Base-by-base conservation (phyloP, 176 grass and related monocot genomes). In the Rhynchospora pubera region DNA sequence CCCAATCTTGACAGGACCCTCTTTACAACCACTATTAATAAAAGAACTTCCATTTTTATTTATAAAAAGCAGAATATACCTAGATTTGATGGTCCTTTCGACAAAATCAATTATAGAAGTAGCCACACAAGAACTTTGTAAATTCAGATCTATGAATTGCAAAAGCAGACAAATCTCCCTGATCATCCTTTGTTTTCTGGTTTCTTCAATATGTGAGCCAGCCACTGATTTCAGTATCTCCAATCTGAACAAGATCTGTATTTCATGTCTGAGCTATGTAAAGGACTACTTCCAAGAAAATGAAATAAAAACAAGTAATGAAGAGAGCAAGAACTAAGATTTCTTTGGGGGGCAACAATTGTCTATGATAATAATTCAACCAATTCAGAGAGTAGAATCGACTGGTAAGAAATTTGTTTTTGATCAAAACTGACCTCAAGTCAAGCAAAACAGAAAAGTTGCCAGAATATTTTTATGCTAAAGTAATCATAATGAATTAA, bases 181-280 rank as follows among this genome's bases (percentile, higher is more conserved):
- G 84, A 96, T 84, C 84, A 93, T 93, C 85, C 94, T 95, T 78
- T 93, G 97, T 72, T 91, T 99, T 32, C 69, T 70, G 78, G 85
- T 84, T 83, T 96, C 93, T 76, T 86, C 91, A 42, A 90, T 85
- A 26, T 72, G 85, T 80, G 86, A 60, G 6, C 87, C 82, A n/a
- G 89, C 48, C 75, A 82, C 84, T 65, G 89, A 95, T 64, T 82
- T 77, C 46, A 99, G 88, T 80, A 99, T 87, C 87, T 99, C 97
- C 97, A 99, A 91, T 69, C 97, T 94, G 83, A 93, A 88, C 21
- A 93, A 87, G 52, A 99, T 95, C 83, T 99, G 97, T 78, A 91
- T 44, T 47, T 96, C 97, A 91, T 95, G 89, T 15, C 93, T 99
- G 87, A 64, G 79, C 57, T 73, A 83, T 82, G 79, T 92, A 80